Evolutionary conservation across 2,329 filamentous ascomycete species (phyloP).

Genomic region (Achaetomium macrosporum): DNA sequence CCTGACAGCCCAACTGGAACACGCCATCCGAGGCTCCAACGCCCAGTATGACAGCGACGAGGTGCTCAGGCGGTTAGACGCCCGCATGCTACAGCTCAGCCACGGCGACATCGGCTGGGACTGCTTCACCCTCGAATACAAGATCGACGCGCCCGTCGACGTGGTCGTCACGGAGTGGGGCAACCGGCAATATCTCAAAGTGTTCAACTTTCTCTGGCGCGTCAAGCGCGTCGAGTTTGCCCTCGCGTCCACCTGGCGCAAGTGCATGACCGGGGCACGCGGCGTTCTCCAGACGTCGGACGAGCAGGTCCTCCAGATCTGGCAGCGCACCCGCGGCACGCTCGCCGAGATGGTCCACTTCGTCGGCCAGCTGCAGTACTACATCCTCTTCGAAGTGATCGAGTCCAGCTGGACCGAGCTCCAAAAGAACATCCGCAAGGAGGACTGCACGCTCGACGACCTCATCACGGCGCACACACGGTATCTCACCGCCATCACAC

Average conservation of each 20-base stretch:
- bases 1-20: constrained; percentile 93
- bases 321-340: constrained; percentile 83
- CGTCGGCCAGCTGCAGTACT: constrained; percentile 93
- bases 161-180: constrained; percentile 96
- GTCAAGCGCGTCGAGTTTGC: constrained; percentile 97
- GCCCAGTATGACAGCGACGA: constrained; percentile 93
- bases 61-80: constrained; percentile 84
- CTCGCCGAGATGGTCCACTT: constrained; percentile 99
- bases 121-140: constrained; percentile 97
- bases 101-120: constrained; percentile 99
- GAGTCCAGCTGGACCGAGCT: constrained; percentile 92
- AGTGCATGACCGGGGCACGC: constrained; percentile 89
- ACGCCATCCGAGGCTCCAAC: constrained; percentile 94
- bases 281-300: constrained; percentile 80
- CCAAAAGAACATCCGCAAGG: constrained; percentile 73
- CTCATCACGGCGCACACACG: constrained; percentile 85
- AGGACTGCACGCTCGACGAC: constrained; percentile 88
- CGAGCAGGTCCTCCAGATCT: constrained; percentile 63
- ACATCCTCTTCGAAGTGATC: constrained; percentile 97
- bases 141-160: constrained; percentile 92
- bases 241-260: constrained; percentile 82
- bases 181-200: constrained; percentile 92
- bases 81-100: constrained; percentile 94
- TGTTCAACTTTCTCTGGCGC: constrained; percentile 98
- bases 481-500: constrained; percentile 90